Evolutionary conservation across 495 filamentous ascomycete genomes (phyloP).

Genomic region (Schizothecium vesticola): DNA sequence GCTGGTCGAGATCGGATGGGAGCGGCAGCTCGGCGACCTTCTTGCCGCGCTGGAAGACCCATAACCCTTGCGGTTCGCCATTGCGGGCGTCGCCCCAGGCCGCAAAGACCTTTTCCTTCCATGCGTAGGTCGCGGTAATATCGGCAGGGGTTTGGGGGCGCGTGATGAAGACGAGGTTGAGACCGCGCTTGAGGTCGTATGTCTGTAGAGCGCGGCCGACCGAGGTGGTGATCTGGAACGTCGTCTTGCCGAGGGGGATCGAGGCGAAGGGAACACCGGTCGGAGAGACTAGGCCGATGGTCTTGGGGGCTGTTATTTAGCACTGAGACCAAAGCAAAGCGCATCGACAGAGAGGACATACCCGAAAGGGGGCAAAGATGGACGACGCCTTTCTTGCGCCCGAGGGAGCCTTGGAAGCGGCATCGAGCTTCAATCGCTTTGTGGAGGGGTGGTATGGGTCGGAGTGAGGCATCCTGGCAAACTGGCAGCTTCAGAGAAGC

Average conservation of each 20-base stretch:
- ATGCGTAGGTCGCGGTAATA: slow-evolving; percentile 82
- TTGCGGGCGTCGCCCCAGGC: slow-evolving; percentile 66
- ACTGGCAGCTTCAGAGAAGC: slow-evolving; percentile 13
- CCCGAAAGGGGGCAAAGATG: slow-evolving; percentile 88
- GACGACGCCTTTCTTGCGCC: slow-evolving; percentile 48
- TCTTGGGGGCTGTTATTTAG: slow-evolving; percentile 42
- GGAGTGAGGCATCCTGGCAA: slow-evolving; percentile 42
- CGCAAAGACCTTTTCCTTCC: slow-evolving; percentile 80
- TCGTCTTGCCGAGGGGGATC: slow-evolving; percentile 83
- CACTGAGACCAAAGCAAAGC: not conserved
- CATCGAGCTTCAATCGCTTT: slow-evolving; percentile 62
- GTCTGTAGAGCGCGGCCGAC: slow-evolving; percentile 87
- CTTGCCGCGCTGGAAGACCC: slow-evolving; percentile 93
- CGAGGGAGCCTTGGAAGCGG: slow-evolving; percentile 30
- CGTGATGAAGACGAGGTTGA: slow-evolving; percentile 88
- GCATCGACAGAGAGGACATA: slow-evolving; percentile 42
- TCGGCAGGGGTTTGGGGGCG: slow-evolving; percentile 77
- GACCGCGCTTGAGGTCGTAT: slow-evolving; percentile 81
- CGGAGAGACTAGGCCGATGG: slow-evolving; percentile 86
- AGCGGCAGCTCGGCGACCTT: slow-evolving; percentile 67
- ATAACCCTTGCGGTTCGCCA: slow-evolving; percentile 61
- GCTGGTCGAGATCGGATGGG: slow-evolving; percentile 54
- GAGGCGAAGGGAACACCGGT: slow-evolving; percentile 83
- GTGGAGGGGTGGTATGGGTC: slow-evolving; percentile 48
- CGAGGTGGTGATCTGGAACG: slow-evolving; percentile 94